Conservation (phyloP, 2,329 filamentous ascomycete species). For the Fusarium clavum region DNA sequence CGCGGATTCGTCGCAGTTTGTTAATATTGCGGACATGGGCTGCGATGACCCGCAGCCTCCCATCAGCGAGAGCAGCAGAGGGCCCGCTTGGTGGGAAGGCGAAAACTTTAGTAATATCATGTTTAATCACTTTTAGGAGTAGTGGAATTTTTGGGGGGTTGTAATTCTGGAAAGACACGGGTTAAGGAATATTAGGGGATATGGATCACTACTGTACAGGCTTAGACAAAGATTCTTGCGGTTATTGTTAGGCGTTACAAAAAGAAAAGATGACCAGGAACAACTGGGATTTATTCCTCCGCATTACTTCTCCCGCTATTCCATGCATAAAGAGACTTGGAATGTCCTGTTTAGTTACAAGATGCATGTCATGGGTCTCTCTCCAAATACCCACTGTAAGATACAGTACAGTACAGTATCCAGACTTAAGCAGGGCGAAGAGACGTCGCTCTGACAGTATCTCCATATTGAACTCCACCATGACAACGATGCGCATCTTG, state of each 20-base stretch:
- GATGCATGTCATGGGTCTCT: not conserved
- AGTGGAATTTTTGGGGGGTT: not conserved
- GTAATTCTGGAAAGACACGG: not conserved
- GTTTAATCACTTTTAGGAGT: conserved; percentile 53
- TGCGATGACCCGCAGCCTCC: conserved; percentile 47
- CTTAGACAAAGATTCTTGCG: conserved; percentile 8
- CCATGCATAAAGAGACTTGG: conserved; percentile 13
- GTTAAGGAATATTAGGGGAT: not conserved
- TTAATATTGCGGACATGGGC: conserved; percentile 53
- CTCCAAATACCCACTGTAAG: not conserved
- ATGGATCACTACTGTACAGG: conserved; percentile 6
- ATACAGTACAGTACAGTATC: not conserved
- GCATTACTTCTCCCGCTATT: conserved; percentile 17
- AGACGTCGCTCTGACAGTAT: not conserved
- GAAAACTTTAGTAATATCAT: conserved; percentile 54
- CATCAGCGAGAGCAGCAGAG: conserved; percentile 39
- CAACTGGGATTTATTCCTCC: not conserved
- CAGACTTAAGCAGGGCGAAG: not conserved
- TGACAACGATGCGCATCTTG: conserved; percentile 13
- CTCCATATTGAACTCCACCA: conserved; percentile 6
- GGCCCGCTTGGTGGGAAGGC: conserved; percentile 56
- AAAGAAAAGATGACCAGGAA: not conserved
- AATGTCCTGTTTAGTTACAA: conserved; percentile 1
- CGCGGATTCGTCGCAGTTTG: conserved; percentile 55
- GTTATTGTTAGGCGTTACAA: conserved; percentile 12